These are phyloP conservation scores for Schizochytrium sp. DNA, from an alignment of 108 stramenopile species.

Conservation along the genomic window DNA sequence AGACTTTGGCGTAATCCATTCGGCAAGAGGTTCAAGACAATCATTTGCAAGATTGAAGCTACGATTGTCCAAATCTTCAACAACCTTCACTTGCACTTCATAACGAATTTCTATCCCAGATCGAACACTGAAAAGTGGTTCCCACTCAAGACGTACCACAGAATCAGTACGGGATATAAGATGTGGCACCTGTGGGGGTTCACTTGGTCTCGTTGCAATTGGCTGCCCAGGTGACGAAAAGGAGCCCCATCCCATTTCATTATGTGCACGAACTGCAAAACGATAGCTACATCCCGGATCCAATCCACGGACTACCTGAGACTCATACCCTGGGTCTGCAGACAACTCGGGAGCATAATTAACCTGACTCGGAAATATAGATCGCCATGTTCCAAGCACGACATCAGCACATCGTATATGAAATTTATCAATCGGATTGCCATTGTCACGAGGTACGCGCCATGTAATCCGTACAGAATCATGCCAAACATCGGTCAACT, in stretches of 20 bases:
- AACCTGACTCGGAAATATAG: not conserved
- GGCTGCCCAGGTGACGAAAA: not conserved
- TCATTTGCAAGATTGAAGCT: not conserved
- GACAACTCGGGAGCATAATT: not conserved
- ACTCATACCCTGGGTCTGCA: slow-evolving; percentile 28
- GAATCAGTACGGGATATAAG: slow-evolving; percentile 16
- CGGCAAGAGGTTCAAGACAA: not conserved
- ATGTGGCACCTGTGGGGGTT: slow-evolving; percentile 25
- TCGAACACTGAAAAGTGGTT: not conserved
- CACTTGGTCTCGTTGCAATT: not conserved
- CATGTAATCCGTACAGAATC: slow-evolving; percentile 33
- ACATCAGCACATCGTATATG: not conserved
- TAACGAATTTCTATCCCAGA: not conserved
- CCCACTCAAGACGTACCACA: slow-evolving; percentile 17
- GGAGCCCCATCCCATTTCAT: slow-evolving; percentile 22
- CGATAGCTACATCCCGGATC: slow-evolving; percentile 11
- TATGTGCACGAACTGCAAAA: slow-evolving; percentile 49
- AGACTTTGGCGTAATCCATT: not conserved
- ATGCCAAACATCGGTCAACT: slow-evolving; percentile 12
- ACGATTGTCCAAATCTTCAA: not conserved
- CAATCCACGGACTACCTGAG: not conserved
- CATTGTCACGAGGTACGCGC: slow-evolving; percentile 45
- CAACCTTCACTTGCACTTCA: slow-evolving; percentile 5
- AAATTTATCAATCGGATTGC: not conserved
- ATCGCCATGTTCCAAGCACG: not conserved